Base-by-base conservation (phyloP, 2,329 filamentous ascomycete species). In the Blastomyces silverae region DNA sequence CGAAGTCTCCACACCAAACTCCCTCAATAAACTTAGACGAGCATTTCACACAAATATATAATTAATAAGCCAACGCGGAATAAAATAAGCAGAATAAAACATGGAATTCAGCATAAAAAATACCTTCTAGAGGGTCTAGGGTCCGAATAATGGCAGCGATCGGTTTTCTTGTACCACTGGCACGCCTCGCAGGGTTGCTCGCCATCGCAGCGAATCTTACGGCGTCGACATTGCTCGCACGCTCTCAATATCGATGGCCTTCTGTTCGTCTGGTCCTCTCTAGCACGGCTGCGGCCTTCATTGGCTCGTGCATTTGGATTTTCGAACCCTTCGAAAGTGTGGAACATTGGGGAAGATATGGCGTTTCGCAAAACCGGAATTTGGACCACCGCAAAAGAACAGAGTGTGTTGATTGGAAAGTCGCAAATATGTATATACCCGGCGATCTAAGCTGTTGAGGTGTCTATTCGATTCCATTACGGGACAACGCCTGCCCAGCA, bases 141-240 rank as follows among this genome's bases (percentile, higher is more conserved):
- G 77, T 92, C 91, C 69, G 91, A 88, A 75, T 93, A 93, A 71
- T 88, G 87, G 73, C 90, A 93, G 64, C 86, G 82, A 74, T 92
- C 90, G 3, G 89, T 88, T 67, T 90, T 89, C 64, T 90, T 86
- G 73, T 91, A 92, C 75, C 89, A 92, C 65, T 90, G 84, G 74
- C 90, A 94, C 73, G 92, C 90, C 48, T 89, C 89, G 73, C 90
- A 94, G 13, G 90, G 90, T 72, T 91, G 88, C 69, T 88, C 85
- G 64, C 90, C 90, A 78, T 92, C 89, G 73, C 90, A 94, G 68
- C 90, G 87, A 64, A 93, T 93, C 77, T 93, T 94, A 67, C 90
- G 84, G 69, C 90, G 83, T 73, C 91, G 87, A 78, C 90, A 91
- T 71, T 90, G 88, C 59, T 89, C 87, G 74, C 89, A 91, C 48